Evolutionary conservation across 768 basidiomycete species (phyloP).

Genomic region (Agrocybe praecox): DNA sequence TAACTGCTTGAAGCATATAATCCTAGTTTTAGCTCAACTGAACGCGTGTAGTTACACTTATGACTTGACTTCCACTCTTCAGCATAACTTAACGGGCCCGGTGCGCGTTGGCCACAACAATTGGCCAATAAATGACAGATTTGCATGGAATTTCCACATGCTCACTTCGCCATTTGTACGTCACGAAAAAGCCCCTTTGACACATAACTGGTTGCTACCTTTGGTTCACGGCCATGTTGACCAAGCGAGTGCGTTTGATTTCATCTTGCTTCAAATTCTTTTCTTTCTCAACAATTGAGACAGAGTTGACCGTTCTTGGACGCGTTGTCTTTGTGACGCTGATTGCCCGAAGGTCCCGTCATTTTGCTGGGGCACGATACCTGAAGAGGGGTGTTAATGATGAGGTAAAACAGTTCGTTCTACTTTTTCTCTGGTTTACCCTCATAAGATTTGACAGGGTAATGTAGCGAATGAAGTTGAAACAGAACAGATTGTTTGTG

Average conservation of each 20-base stretch:
- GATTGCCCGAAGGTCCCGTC: constrained; percentile 92
- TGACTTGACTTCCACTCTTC: constrained; percentile 94
- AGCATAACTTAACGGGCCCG: constrained; percentile 80
- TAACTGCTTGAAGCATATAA: constrained; percentile 3
- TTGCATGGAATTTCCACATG: constrained; percentile 95
- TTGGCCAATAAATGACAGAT: constrained; percentile 84
- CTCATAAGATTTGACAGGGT: constrained; percentile 54
- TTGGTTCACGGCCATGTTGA: constrained; percentile 96
- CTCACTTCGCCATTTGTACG: constrained; percentile 67
- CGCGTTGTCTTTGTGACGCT: constrained; percentile 91
- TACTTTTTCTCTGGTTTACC: background rate
- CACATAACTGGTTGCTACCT: constrained; percentile 85
- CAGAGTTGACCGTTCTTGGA: constrained; percentile 90
- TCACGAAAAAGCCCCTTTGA: constrained; percentile 38
- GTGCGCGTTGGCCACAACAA: constrained; percentile 42
- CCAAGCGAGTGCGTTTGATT: constrained; percentile 80
- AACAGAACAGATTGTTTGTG: constrained; percentile 96
- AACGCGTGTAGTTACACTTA: constrained; percentile 78
- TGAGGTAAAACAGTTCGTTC: constrained; percentile 52
- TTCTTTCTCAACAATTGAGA: background rate
- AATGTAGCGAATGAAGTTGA: constrained; percentile 99
- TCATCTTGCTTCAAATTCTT: background rate
- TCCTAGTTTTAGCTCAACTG: background rate
- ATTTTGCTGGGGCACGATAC: constrained; percentile 95
- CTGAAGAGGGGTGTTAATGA: constrained; percentile 94